phyloP scores from a whole-genome alignment of 2,329 filamentous ascomycete species.

The Zymoseptoria passerinii region DNA sequence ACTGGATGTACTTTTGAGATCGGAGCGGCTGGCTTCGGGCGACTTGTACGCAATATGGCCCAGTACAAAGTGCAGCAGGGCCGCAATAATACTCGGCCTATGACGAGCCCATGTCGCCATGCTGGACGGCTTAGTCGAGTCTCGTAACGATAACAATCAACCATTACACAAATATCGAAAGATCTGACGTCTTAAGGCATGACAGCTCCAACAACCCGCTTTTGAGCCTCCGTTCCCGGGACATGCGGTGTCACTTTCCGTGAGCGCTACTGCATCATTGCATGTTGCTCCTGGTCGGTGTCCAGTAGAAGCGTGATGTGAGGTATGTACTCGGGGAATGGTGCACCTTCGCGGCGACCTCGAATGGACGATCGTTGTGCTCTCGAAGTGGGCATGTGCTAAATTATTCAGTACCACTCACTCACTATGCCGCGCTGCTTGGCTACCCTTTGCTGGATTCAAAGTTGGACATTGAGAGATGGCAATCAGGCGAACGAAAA shows the following conservation, averaged over 20 bases:
- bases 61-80: background rate
- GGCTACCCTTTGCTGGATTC: too few species aligned
- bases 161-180: background rate
- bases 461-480: too few species aligned
- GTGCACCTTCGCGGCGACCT: too few species aligned
- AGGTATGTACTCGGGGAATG: too few species aligned
- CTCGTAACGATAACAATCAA: background rate
- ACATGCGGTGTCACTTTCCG: background rate
- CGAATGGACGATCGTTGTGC: too few species aligned
- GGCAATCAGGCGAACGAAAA: too few species aligned
- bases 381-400: background rate
- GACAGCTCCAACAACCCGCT: background rate
- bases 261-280: too few species aligned
- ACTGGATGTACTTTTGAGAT: background rate
- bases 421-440: too few species aligned
- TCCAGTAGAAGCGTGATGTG: background rate
- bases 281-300: too few species aligned
- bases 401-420: too few species aligned
- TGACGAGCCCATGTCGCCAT: background rate
- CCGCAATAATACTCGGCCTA: background rate
- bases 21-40: background rate
- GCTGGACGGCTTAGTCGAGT: background rate
- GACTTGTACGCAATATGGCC: background rate
- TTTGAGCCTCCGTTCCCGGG: background rate
- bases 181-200: background rate